Evolutionary conservation across 495 filamentous ascomycete genomes (phyloP).

Genomic region (Trichoderma virens): DNA sequence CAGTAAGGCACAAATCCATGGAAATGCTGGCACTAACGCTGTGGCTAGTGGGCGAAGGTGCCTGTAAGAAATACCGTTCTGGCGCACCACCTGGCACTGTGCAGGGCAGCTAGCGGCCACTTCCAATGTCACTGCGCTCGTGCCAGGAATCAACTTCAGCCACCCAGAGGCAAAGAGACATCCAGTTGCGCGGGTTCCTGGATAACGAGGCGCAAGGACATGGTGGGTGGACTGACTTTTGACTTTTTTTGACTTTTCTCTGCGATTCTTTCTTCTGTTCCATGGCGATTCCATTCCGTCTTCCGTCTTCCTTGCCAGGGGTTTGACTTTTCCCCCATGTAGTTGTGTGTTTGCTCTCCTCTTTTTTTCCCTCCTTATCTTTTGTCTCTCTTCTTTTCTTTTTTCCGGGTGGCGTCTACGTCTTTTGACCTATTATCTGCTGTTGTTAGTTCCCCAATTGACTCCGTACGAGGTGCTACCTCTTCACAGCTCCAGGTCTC

Average conservation of each 20-base stretch:
- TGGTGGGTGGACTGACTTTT: slow-evolving; percentile 14
- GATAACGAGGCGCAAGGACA: background rate
- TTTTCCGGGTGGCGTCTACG: background rate
- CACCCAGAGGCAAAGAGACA: too few relatives aligned
- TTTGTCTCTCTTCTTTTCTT: slow-evolving; percentile 23
- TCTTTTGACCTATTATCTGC: slow-evolving; percentile 11
- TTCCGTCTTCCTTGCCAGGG: background rate
- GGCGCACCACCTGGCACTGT: too few relatives aligned
- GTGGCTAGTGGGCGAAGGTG: too few relatives aligned
- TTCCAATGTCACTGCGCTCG: too few relatives aligned
- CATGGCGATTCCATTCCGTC: background rate
- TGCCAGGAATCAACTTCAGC: too few relatives aligned
- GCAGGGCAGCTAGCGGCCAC: background rate
- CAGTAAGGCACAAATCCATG: too few relatives aligned
- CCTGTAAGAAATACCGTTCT: too few relatives aligned
- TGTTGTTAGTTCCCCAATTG: slow-evolving; percentile 6
- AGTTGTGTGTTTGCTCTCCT: background rate
- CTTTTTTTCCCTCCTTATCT: slow-evolving; percentile 10
- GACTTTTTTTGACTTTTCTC: too few relatives aligned
- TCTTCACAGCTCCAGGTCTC: slow-evolving; percentile 9
- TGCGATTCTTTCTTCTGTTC: too few relatives aligned
- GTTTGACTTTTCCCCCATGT: background rate
- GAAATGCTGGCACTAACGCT: too few relatives aligned
- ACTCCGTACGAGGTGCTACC: slow-evolving; percentile 13
- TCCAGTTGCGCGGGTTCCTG: background rate